Evolutionary conservation across 805 yeast species (phyloP), one percentile per base, ranked within the genome.

Genomic region (Suhomyces sp.): DNA sequence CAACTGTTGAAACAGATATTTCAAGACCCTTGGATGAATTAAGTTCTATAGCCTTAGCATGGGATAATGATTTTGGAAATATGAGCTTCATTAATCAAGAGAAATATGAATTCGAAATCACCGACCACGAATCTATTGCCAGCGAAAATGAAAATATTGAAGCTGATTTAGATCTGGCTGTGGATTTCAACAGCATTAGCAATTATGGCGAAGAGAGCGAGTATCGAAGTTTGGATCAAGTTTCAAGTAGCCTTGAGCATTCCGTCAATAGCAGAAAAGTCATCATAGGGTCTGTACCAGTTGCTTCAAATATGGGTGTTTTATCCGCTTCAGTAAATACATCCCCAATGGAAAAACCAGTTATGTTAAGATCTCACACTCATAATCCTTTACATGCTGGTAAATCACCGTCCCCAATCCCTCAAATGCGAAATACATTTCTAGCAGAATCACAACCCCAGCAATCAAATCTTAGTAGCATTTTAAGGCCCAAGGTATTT

Each of bases 81-180:
- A 51, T 85, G 26, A 44, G 72, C 1, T 74, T 79, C 43, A 68
- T 78, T 2, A 64, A 67, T 21, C 87, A 81, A 49, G 66, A 68
- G 9, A 65, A 61, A 33, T 31, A 54, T 27, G 76, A 73, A 25
- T 72, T 63, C 46, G 71, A 68, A 31, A 25, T 24, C 24, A 33
- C 28, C 18, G 39, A 31, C 15, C 30, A 19, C 14, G 52, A 47
- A 11, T 36, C 50, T 4, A 24, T 29, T n/a, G 28, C 23, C 11
- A 32, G 39, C 14, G 44, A 42, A 15, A 25, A 26, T 16, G 47
- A 39, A 8, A 36, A 33, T 18, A 40, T 25, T 4, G 49, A 42
- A 6, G 35, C 31, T n/a, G 48, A 44, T 4, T 5, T 26, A n/a
- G 38, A 38, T 6, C 9, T 5, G 6, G 16, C 28, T 6, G 12